Conservation (phyloP, 202 grass and related monocot genomes). For the Panicum hallii region DNA sequence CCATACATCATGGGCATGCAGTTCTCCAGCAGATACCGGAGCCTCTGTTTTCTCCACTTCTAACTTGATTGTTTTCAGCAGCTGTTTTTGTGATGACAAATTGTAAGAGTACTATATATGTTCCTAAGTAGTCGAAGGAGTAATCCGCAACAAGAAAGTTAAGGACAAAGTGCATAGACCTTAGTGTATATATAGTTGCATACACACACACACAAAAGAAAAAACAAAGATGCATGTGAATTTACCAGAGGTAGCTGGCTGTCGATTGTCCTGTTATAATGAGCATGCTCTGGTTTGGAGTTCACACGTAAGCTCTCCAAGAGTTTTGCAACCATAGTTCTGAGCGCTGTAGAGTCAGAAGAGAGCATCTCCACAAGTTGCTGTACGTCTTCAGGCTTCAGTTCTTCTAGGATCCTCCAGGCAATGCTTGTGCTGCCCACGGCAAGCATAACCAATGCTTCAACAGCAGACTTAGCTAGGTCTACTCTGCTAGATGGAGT, state of each 20-base stretch:
- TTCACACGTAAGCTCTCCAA: neutral
- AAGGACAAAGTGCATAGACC: neutral
- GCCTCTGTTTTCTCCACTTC: conserved; percentile 10
- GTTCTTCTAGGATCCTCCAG: neutral
- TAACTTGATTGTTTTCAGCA: conserved; percentile 21
- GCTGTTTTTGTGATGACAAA: neutral
- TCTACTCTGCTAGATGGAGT: neutral
- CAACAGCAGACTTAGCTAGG: neutral
- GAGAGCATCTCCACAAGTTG: conserved; percentile 23
- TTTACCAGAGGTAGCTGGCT: neutral
- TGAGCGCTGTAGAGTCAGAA: neutral
- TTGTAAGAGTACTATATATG: neutral
- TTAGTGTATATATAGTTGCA: neutral
- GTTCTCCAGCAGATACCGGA: too few relatives aligned
- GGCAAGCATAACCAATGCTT: conserved; percentile 30
- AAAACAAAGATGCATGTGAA: neutral
- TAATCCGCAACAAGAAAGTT: neutral
- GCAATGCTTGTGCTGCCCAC: neutral
- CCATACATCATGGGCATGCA: neutral
- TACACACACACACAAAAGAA: neutral
- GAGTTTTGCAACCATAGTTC: neutral
- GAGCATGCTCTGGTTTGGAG: neutral
- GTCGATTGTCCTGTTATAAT: neutral
- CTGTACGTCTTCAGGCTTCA: neutral
- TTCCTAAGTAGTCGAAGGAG: neutral